Percentiles rank a stretch among this genome's conserved stretches.
Conservation (phyloP, 345 rosid genomes). For the Aquilaria malaccensis region DNA sequence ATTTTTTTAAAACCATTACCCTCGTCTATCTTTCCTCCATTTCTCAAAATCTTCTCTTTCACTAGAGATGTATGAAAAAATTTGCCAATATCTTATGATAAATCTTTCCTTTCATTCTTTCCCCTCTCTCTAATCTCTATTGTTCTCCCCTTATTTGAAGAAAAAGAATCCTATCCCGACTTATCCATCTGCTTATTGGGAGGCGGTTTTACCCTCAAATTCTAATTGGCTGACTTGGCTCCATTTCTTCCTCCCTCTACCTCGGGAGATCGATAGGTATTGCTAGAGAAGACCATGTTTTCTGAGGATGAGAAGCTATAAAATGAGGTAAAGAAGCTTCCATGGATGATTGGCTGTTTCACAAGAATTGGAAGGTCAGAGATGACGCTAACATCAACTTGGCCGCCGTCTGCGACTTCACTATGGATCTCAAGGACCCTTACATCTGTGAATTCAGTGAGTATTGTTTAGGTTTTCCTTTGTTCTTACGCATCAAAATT, state of each 20-base stretch:
- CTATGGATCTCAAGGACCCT: constrained; percentile 87
- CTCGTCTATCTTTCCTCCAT: too few relatives aligned
- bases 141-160: too few relatives aligned
- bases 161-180: too few relatives aligned
- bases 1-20: too few relatives aligned
- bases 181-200: too few relatives aligned
- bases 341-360: constrained; percentile 95
- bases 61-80: too few relatives aligned
- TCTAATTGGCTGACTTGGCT: neutral
- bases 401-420: constrained; percentile 77
- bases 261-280: constrained; percentile 15
- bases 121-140: too few relatives aligned
- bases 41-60: too few relatives aligned
- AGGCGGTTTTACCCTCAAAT: too few relatives aligned
- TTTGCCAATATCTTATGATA: too few relatives aligned
- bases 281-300: constrained; percentile 3
- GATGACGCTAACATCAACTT: constrained; percentile 91
- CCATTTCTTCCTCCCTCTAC: constrained; percentile 9
- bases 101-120: too few relatives aligned
- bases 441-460: constrained; percentile 92
- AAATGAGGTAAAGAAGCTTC: constrained; percentile 94
- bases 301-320: constrained; percentile 91
- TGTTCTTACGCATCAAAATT: constrained; percentile 37
- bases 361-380: constrained; percentile 98
- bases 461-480: constrained; percentile 22